A percentile compares a stretch with the other conserved stretches of the same genome.
phyloP scores from a whole-genome alignment of 2,329 filamentous ascomycete genomes.

The Phyllosticta paracitricarpa region DNA sequence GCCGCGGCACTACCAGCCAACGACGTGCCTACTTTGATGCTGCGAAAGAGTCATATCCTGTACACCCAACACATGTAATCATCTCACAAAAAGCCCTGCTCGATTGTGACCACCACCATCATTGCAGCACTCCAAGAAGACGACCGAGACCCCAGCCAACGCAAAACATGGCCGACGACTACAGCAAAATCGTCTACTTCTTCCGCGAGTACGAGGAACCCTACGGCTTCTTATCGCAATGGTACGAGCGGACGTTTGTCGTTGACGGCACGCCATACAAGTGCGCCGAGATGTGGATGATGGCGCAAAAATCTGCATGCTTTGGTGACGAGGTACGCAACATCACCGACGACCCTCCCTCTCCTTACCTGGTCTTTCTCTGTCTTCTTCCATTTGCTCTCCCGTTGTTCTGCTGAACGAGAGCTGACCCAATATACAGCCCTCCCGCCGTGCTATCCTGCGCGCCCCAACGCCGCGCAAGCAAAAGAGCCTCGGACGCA shows the following conservation, averaged over 20 bases:
- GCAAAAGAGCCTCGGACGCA: constrained; percentile 46
- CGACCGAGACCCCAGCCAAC: too few relatives aligned
- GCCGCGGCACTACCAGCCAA: too few relatives aligned
- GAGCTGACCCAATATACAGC: not conserved
- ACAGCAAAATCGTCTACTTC: constrained; percentile 20
- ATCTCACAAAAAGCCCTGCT: too few relatives aligned
- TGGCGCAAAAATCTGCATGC: constrained; percentile 34
- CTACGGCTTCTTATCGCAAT: constrained; percentile 53
- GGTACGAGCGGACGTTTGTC: constrained; percentile 45
- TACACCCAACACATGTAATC: too few relatives aligned
- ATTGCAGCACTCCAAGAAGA: not conserved
- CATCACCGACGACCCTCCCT: not conserved
- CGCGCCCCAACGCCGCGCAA: constrained; percentile 34
- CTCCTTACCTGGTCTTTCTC: not conserved
- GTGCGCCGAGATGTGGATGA: constrained; percentile 40
- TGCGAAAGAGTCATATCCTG: too few relatives aligned
- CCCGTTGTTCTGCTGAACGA: too few relatives aligned
- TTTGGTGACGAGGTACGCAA: constrained; percentile 31
- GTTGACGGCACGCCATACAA: constrained; percentile 25
- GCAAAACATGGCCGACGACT: not conserved
- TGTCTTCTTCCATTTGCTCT: too few relatives aligned
- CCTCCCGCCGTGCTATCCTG: constrained; percentile 35
- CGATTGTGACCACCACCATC: too few relatives aligned
- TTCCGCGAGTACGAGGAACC: constrained; percentile 32
- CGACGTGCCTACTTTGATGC: too few relatives aligned